Evolutionary conservation across 306 rosid genomes (phyloP).

Genomic region (Gleditsia sinensis): DNA sequence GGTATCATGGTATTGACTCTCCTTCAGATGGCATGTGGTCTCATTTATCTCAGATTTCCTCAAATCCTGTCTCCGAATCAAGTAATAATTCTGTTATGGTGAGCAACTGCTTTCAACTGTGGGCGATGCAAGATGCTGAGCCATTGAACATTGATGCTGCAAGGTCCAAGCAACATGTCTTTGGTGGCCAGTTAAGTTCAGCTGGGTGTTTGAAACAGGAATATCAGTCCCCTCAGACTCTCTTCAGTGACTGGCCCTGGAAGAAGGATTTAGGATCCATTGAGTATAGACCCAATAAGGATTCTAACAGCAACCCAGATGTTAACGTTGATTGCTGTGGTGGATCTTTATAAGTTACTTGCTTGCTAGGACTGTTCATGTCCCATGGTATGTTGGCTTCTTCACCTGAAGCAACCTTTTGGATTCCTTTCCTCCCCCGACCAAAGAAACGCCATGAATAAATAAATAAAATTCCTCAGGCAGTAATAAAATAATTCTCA

Average conservation of each 20-base stretch:
- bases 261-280: conserved; percentile 49
- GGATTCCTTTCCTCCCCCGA: neutral
- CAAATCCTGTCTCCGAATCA: conserved; percentile 47
- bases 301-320: conserved; percentile 47
- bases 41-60: conserved; percentile 45
- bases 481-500: conserved; percentile 23
- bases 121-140: conserved; percentile 45
- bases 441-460: conserved; percentile 15
- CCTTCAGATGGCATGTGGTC: conserved; percentile 58
- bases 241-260: conserved; percentile 64
- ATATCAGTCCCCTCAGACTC: conserved; percentile 53
- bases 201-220: conserved; percentile 51
- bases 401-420: conserved; percentile 18
- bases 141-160: conserved; percentile 40
- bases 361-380: conserved; percentile 30
- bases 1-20: conserved; percentile 50
- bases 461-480: conserved; percentile 29
- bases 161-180: conserved; percentile 48
- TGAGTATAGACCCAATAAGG: conserved; percentile 48
- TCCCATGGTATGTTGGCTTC: conserved; percentile 18
- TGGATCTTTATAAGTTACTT: conserved; percentile 40
- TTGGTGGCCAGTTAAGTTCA: conserved; percentile 44
- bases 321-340: conserved; percentile 45
- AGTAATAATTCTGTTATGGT: conserved; percentile 44
- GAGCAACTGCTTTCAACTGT: conserved; percentile 46